These are phyloP conservation scores for Cicer cuneatum DNA, from an alignment of 306 rosid genomes.

Conservation along the genomic window DNA sequence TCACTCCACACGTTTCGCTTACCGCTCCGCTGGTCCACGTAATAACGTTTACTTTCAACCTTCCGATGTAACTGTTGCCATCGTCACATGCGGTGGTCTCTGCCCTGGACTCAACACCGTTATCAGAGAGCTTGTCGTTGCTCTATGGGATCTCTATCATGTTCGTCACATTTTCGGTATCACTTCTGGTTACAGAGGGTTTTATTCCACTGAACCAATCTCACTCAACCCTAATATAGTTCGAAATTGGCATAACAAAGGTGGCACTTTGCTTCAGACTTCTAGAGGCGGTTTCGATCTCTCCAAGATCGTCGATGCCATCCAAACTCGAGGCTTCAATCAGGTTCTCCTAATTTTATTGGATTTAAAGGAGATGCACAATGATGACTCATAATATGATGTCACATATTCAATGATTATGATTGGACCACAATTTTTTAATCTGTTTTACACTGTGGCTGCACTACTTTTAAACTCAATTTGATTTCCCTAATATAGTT, in stretches of 20 bases:
- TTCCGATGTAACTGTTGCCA: conserved; percentile 52
- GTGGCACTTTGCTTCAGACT: conserved; percentile 77
- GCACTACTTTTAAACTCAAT: too few species aligned
- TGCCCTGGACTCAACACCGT: conserved; percentile 86
- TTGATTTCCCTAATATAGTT: too few species aligned
- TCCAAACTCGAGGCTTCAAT: conserved; percentile 59
- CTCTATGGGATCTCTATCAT: conserved; percentile 70
- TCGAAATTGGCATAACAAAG: conserved; percentile 64
- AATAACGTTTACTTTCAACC: conserved; percentile 32
- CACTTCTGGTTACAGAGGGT: conserved; percentile 77
- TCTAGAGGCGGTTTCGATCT: conserved; percentile 89
- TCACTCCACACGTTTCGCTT: conserved; percentile 28
- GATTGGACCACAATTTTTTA: too few species aligned
- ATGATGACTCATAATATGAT: too few species aligned
- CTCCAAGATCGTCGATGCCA: conserved; percentile 64
- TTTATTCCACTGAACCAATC: conserved; percentile 51
- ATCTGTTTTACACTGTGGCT: too few species aligned
- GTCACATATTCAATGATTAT: too few species aligned
- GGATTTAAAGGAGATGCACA: too few species aligned
- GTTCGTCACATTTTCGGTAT: conserved; percentile 75
- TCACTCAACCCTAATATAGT: conserved; percentile 47
- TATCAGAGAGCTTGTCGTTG: conserved; percentile 68
- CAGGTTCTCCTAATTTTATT: conserved; percentile 51
- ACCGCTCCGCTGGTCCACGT: conserved; percentile 50
- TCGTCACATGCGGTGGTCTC: conserved; percentile 58